Evolutionary conservation across 805 yeast genomes (phyloP).

Genomic region (Saccharomycopsis malanga): DNA sequence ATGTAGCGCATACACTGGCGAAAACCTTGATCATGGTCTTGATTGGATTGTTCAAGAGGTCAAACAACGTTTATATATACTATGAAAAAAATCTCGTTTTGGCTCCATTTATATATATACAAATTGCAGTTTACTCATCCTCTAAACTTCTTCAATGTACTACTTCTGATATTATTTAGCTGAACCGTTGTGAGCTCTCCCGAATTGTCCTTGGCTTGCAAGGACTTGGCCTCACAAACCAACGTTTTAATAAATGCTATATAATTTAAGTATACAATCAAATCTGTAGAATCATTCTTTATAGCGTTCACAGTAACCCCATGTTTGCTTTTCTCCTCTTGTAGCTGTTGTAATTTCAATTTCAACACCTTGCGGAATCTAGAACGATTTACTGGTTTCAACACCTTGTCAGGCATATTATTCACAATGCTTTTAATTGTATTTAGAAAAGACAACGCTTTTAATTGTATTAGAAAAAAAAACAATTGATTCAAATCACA

Average conservation of each 20-base stretch:
- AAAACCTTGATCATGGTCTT: constrained; percentile 34
- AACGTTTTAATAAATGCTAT: constrained; percentile 15
- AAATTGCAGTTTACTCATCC: constrained; percentile 8
- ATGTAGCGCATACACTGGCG: constrained; percentile 44
- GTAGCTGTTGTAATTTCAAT: constrained; percentile 3
- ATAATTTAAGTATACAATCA: constrained; percentile 19
- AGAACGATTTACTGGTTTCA: constrained; percentile 15
- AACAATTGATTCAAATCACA: neutral
- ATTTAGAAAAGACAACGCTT: too few species aligned
- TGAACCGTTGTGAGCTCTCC: constrained; percentile 17
- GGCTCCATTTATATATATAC: neutral
- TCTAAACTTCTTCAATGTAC: constrained; percentile 15
- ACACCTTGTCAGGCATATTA: constrained; percentile 1
- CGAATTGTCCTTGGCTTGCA: constrained; percentile 10
- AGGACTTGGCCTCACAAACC: constrained; percentile 12
- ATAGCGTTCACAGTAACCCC: neutral
- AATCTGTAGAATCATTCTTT: constrained; percentile 18
- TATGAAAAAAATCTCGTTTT: constrained; percentile 13
- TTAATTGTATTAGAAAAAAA: too few species aligned
- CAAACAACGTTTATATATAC: constrained; percentile 32
- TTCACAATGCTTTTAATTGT: too few species aligned
- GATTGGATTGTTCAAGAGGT: constrained; percentile 40
- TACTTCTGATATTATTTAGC: constrained; percentile 16
- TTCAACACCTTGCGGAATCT: constrained; percentile 9
- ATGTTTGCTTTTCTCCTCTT: neutral